Percentiles rank a stretch among this genome's conserved stretches.
Conservation (phyloP, 1,139 yeast genomes). For the Sugiyamaella grinbergsii region DNA sequence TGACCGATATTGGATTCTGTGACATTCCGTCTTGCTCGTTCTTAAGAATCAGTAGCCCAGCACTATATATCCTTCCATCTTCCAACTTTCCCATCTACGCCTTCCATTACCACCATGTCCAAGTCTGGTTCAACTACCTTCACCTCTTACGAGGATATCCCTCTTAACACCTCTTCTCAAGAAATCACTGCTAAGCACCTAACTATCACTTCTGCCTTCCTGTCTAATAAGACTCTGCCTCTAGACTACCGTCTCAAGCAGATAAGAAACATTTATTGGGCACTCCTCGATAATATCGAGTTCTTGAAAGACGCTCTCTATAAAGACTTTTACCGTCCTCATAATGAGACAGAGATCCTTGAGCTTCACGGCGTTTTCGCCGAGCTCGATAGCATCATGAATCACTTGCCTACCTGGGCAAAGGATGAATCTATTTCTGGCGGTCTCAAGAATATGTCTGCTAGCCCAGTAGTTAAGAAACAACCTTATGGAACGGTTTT, state of each 20-base stretch:
- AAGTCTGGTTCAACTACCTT: neutral
- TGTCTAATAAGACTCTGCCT: constrained; percentile 54
- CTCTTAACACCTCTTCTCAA: constrained; percentile 48
- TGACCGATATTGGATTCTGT: too few relatives aligned
- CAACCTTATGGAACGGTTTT: constrained; percentile 78
- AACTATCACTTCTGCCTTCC: constrained; percentile 49
- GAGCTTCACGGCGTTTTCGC: constrained; percentile 57
- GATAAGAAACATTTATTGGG: constrained; percentile 68
- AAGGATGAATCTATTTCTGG: constrained; percentile 53
- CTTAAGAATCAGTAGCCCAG: too few relatives aligned
- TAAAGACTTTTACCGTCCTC: constrained; percentile 66
- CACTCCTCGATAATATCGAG: constrained; percentile 61
- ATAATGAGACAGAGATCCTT: constrained; percentile 59
- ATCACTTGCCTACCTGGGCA: constrained; percentile 62
- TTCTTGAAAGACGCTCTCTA: constrained; percentile 59
- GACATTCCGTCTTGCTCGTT: too few relatives aligned
- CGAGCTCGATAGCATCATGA: constrained; percentile 64
- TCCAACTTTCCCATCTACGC: too few relatives aligned
- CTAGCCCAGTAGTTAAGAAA: constrained; percentile 57
- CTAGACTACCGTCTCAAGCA: constrained; percentile 62
- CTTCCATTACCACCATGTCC: neutral
- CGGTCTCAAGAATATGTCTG: constrained; percentile 51
- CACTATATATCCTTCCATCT: too few relatives aligned
- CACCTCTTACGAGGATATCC: constrained; percentile 25
- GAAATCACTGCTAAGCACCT: constrained; percentile 55